Percentiles rank a stretch among this genome's conserved stretches.
Evolutionary conservation across 2,329 filamentous ascomycete genomes (phyloP).

Genomic region (Alternaria ventricosa): DNA sequence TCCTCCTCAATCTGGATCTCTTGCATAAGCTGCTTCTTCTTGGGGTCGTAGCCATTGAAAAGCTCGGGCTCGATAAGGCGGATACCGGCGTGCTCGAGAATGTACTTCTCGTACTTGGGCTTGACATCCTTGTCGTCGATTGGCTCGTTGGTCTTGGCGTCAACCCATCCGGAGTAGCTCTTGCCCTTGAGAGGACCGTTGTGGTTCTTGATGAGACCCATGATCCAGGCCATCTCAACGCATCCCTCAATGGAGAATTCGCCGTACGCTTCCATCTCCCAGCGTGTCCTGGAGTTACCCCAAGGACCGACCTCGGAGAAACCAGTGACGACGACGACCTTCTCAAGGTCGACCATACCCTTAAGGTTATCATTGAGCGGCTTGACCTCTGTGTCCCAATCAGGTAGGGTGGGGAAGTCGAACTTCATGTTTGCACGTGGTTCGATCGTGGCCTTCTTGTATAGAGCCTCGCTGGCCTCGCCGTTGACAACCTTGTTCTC

Average conservation of each 20-base stretch:
- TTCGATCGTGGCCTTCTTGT: constrained; percentile 92
- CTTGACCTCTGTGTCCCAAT: constrained; percentile 90
- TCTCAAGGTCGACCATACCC: constrained; percentile 98
- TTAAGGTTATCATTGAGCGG: constrained; percentile 88
- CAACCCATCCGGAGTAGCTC: constrained; percentile 96
- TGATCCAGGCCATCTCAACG: constrained; percentile 99
- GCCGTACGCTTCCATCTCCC: constrained; percentile 99
- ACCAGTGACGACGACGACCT: constrained; percentile 95
- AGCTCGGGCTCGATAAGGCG: constrained; percentile 97
- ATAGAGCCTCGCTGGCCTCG: constrained; percentile 86
- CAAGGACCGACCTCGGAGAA: constrained; percentile 96
- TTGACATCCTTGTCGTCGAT: constrained; percentile 99
- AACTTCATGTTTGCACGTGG: constrained; percentile 98
- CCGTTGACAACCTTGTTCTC: constrained; percentile 98
- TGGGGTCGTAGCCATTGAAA: constrained; percentile 95
- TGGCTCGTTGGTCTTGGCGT: constrained; percentile 90
- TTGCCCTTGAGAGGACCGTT: constrained; percentile 96
- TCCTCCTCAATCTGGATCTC: constrained; percentile 98
- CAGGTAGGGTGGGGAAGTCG: constrained; percentile 86
- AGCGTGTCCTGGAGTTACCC: constrained; percentile 97
- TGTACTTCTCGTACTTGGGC: constrained; percentile 94
- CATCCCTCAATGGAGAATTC: constrained; percentile 97
- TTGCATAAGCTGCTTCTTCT: constrained; percentile 97
- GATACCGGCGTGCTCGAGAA: constrained; percentile 95
- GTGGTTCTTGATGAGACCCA: constrained; percentile 99